phyloP scores from a whole-genome alignment of 1,284 basidiomycete genomes.

The Trametes polyzona region DNA sequence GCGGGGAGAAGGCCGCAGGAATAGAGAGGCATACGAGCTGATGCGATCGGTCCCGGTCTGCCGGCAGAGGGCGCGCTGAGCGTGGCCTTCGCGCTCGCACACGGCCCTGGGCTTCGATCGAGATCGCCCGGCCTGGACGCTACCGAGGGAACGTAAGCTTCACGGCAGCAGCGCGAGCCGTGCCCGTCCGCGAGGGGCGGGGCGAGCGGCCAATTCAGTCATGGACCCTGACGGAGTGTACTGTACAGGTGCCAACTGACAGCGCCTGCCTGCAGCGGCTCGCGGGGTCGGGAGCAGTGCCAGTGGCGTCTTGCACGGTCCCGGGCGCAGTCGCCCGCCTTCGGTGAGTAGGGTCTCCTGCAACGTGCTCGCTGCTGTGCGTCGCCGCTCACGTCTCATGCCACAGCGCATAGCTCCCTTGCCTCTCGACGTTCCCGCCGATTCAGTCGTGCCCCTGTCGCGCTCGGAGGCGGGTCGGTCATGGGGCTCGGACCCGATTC shows the following conservation, averaged over 20 bases:
- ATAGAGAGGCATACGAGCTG: background rate
- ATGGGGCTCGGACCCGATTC: background rate
- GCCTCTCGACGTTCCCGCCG: no score
- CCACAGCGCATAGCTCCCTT: background rate
- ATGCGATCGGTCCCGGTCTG: constrained; percentile 1
- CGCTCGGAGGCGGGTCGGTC: background rate
- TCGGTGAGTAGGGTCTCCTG: background rate
- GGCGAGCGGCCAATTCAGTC: background rate
- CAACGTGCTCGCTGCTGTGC: background rate
- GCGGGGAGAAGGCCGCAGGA: background rate
- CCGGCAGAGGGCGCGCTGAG: background rate
- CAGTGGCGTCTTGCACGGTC: background rate
- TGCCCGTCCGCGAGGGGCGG: background rate
- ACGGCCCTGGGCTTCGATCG: background rate
- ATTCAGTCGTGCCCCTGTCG: background rate
- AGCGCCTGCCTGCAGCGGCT: background rate
- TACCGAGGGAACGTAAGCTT: constrained; percentile 2
- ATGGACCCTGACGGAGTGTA: no score
- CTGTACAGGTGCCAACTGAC: no score
- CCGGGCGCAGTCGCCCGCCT: background rate
- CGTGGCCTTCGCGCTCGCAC: background rate
- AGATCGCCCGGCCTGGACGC: constrained; percentile 5
- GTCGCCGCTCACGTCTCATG: no score
- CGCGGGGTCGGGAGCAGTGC: background rate
- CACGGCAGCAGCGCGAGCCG: background rate